Percentiles rank a stretch among this genome's conserved stretches.
Evolutionary conservation across 805 yeast species (phyloP).

Genomic region (Candida sonorensis): DNA sequence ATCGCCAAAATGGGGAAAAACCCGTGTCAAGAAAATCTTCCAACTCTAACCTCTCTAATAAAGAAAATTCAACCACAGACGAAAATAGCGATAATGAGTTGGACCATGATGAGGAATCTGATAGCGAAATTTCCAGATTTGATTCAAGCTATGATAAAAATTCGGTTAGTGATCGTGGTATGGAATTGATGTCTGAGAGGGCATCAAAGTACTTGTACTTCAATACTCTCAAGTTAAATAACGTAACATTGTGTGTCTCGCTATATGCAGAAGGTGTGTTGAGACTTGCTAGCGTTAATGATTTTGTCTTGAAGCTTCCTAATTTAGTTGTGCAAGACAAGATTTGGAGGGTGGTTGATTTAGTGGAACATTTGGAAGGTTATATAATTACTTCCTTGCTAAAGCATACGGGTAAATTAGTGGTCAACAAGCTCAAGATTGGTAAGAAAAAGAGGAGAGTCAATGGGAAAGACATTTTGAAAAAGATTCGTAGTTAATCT

Average conservation of each 20-base stretch:
- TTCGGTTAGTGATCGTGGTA: constrained; percentile 7
- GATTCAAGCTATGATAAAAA: too few species aligned
- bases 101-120: constrained; percentile 6
- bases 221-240: constrained; percentile 44
- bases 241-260: constrained; percentile 57
- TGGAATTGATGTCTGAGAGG: constrained; percentile 61
- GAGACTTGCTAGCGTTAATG: constrained; percentile 69
- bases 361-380: constrained; percentile 55
- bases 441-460: constrained; percentile 10
- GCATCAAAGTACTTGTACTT: constrained; percentile 71
- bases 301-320: constrained; percentile 64
- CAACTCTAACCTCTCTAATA: too few species aligned
- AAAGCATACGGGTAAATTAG: constrained; percentile 65
- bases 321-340: constrained; percentile 48
- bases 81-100: constrained; percentile 7
- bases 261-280: constrained; percentile 69
- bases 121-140: too few species aligned
- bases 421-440: constrained; percentile 59
- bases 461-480: constrained; percentile 1
- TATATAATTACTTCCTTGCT: constrained; percentile 52
- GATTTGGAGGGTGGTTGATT: constrained; percentile 68
- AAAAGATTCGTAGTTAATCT: too few species aligned
- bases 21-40: constrained; percentile 1
- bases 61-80: too few species aligned
- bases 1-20: constrained; percentile 3